Evolutionary conservation across 2,329 filamentous ascomycete species (phyloP), one percentile per base, ranked within the genome.

Genomic region (Aspergillus ochraceus): DNA sequence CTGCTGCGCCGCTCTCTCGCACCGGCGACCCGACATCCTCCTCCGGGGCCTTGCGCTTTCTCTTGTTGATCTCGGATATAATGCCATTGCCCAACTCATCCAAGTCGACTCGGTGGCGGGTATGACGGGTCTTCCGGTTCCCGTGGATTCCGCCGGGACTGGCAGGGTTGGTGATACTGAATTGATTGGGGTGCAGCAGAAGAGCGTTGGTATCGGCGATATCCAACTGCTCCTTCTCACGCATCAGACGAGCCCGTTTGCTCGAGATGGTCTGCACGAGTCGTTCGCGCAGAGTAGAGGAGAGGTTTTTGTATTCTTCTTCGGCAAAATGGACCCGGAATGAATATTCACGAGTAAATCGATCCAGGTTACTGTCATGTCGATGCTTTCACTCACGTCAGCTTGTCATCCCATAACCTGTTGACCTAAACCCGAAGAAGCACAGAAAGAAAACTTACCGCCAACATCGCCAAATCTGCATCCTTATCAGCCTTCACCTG

Each of bases 401-500:
- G 57, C 36, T 42, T 42, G 6, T 42, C 14, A 42, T 42, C 36
- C 36, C 36, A 42, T 8, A 42, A 4, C 32, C 32, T 36, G 11
- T 11, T 14, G 6, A 47, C 24, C 42, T 36, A 4, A n/a, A 22
- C 30, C 30, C 19, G 26, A 24, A 14, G 45, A 53, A 20, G n/a
- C n/a, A 20, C 49, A 42, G 58, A 54, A 26, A 45, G 39, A 57
- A 60, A 30, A 75, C 86, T 71, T 82, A 97, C 95, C 83, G 90
- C 89, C 66, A 96, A 85, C 71, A 89, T 86, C 6, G 90, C 88
- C 71, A 98, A 79, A 68, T 93, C 88, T 64, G 90, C 88, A 79
- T 99, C 95, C 67, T 91, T 86, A 70, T 91, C 86, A 76, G 98
- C 93, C 66, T 97, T 88, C 8, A 92, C 85, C 74, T 96, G 89